A percentile compares a stretch with the other conserved stretches of the same genome.
These are phyloP conservation scores for Dactylorhiza incarnata DNA, from an alignment of 106 monocot genomes.

Conservation along the genomic window DNA sequence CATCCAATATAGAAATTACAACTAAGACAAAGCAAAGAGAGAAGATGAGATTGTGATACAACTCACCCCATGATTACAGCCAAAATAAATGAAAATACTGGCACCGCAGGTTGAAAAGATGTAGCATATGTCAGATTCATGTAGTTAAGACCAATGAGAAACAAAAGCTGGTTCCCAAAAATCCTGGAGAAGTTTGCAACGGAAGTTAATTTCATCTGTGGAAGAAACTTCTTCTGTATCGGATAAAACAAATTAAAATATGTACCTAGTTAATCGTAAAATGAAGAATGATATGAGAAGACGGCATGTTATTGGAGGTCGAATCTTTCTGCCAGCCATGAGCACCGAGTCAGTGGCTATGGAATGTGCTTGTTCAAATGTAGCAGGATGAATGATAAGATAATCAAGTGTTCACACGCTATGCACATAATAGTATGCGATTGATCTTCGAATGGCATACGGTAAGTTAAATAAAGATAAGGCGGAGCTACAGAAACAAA, in stretches of 20 bases:
- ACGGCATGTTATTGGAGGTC: constrained; percentile 44
- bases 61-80: constrained; percentile 63
- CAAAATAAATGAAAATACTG: constrained; percentile 82
- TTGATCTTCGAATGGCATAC: too few species aligned
- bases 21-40: constrained; percentile 1
- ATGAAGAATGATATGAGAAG: constrained; percentile 73
- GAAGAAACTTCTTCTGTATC: not conserved
- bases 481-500: too few species aligned
- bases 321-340: constrained; percentile 55
- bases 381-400: too few species aligned
- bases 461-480: too few species aligned
- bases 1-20: constrained; percentile 7
- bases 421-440: too few species aligned
- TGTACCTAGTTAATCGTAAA: constrained; percentile 87
- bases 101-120: constrained; percentile 80
- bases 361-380: too few species aligned
- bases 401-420: too few species aligned
- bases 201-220: not conserved
- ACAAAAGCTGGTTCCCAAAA: constrained; percentile 85
- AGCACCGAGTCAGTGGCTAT: too few species aligned
- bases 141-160: constrained; percentile 86
- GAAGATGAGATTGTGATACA: not conserved
- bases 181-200: constrained; percentile 38
- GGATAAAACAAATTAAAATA: too few species aligned
- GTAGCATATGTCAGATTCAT: constrained; percentile 88